Percentiles rank a stretch among this genome's conserved stretches.
Evolutionary conservation across 1,139 yeast genomes (phyloP).

Genomic region (Geotrichum carabidarum): DNA sequence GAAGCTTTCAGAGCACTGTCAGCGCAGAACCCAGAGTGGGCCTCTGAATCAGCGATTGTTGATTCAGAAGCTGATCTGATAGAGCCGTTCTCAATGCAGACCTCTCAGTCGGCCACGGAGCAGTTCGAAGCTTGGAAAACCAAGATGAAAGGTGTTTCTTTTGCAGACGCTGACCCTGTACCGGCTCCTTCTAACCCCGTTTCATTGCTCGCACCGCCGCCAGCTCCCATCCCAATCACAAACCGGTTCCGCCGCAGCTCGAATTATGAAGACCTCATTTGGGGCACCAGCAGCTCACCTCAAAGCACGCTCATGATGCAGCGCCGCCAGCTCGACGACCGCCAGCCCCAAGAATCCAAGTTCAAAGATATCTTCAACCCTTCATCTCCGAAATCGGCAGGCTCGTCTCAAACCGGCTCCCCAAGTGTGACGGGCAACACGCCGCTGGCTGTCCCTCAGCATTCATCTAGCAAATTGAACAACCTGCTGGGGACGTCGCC

Average conservation of each 20-base stretch:
- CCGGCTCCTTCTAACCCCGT: neutral
- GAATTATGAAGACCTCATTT: constrained; percentile 16
- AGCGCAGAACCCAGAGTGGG: constrained; percentile 13
- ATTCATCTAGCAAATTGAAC: neutral
- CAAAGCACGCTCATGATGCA: neutral
- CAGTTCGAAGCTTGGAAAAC: constrained; percentile 23
- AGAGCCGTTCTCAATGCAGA: neutral
- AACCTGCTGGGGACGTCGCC: neutral
- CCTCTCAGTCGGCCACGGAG: constrained; percentile 14
- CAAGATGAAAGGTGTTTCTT: constrained; percentile 2
- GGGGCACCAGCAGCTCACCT: constrained; percentile 13
- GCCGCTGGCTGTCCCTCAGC: neutral
- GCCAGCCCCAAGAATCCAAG: constrained; percentile 6
- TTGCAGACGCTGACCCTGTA: neutral
- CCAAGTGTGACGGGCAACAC: neutral
- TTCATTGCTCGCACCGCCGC: neutral
- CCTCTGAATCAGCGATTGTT: constrained; percentile 4
- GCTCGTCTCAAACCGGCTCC: neutral
- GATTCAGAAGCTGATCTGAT: constrained; percentile 2
- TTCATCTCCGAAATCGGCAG: constrained; percentile 7
- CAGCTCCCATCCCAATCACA: neutral
- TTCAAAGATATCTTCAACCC: constrained; percentile 15
- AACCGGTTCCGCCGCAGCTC: constrained; percentile 12
- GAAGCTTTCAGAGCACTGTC: constrained; percentile 21
- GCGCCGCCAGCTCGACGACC: neutral